Percentiles rank a stretch among this genome's conserved stretches.
Conservation (phyloP, 352 stramenopile genomes). For the Phytopythium vexans region DNA sequence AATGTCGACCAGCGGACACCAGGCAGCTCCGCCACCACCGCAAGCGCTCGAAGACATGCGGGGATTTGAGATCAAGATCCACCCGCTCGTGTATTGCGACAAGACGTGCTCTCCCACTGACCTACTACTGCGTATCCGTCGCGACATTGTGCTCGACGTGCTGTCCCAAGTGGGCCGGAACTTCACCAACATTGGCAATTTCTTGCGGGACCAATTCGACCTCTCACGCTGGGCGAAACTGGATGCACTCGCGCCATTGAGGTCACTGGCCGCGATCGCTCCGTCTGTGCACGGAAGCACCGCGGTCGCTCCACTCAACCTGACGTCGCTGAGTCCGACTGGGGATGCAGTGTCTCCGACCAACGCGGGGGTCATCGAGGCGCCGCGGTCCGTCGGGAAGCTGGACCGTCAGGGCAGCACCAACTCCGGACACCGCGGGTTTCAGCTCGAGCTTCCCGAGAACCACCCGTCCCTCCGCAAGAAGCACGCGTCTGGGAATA, state of each 20-base stretch:
- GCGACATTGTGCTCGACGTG: conserved; percentile 79
- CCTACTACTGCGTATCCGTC: conserved; percentile 66
- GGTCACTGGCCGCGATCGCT: conserved; percentile 31
- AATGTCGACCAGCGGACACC: conserved; percentile 8
- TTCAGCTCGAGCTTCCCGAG: conserved; percentile 43
- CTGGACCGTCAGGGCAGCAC: not conserved
- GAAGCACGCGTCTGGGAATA: not conserved
- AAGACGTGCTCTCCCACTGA: conserved; percentile 81
- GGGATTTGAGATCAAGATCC: conserved; percentile 82
- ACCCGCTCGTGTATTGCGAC: conserved; percentile 83
- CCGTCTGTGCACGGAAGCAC: not conserved
- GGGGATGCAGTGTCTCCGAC: not conserved
- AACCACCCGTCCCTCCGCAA: conserved; percentile 41
- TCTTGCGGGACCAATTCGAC: conserved; percentile 79
- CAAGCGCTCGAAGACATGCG: conserved; percentile 82
- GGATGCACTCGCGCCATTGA: conserved; percentile 61
- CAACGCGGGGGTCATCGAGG: too few species aligned
- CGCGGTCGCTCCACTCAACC: not conserved
- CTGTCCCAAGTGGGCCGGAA: conserved; percentile 82
- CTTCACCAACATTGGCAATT: conserved; percentile 84
- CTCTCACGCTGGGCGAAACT: conserved; percentile 63
- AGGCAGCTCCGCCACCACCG: conserved; percentile 15
- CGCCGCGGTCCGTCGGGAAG: too few species aligned
- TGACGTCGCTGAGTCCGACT: conserved; percentile 18
- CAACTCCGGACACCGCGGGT: conserved; percentile 16